Percentiles rank a stretch among this genome's conserved stretches.
These are phyloP conservation scores for Asterella californica DNA, from an alignment of 225 moss, liverwort and hornwort species.

Conservation along the genomic window DNA sequence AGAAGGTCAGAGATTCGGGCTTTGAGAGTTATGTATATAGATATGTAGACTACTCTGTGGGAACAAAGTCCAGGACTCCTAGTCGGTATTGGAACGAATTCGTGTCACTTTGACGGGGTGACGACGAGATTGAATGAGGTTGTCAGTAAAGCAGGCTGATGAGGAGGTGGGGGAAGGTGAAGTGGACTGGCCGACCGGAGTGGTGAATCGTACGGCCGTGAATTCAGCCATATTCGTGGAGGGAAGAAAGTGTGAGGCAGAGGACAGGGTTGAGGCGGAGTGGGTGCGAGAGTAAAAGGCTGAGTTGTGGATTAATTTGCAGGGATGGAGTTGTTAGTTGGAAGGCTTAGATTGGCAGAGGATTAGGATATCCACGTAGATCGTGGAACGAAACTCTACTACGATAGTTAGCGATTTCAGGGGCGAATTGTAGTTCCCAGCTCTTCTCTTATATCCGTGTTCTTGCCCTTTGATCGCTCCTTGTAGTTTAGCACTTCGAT, in stretches of 20 bases:
- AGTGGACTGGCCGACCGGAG: not conserved
- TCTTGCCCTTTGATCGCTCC: not conserved
- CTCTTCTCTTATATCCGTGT: not conserved
- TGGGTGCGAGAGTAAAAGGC: slow-evolving; percentile 7
- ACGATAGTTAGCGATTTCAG: not conserved
- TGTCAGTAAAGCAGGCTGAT: not conserved
- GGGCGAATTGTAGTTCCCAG: not conserved
- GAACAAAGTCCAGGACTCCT: not conserved
- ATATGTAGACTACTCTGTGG: too few species aligned
- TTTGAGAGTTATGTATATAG: too few species aligned
- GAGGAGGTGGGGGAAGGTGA: not conserved
- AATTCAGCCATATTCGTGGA: not conserved
- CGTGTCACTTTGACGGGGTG: not conserved
- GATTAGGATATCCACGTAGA: not conserved
- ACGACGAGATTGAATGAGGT: slow-evolving; percentile 1
- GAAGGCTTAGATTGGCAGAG: not conserved
- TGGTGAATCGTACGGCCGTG: not conserved
- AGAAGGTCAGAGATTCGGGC: too few species aligned
- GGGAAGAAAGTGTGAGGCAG: not conserved
- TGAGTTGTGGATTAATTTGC: not conserved
- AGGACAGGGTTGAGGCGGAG: not conserved
- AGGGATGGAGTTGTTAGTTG: not conserved
- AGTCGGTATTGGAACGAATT: not conserved
- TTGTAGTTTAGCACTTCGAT: not conserved
- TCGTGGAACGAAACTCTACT: not conserved